Evolutionary conservation across 306 rosid species (phyloP), one percentile per base, ranked within the genome.

Genomic region (Rubus idaeus): DNA sequence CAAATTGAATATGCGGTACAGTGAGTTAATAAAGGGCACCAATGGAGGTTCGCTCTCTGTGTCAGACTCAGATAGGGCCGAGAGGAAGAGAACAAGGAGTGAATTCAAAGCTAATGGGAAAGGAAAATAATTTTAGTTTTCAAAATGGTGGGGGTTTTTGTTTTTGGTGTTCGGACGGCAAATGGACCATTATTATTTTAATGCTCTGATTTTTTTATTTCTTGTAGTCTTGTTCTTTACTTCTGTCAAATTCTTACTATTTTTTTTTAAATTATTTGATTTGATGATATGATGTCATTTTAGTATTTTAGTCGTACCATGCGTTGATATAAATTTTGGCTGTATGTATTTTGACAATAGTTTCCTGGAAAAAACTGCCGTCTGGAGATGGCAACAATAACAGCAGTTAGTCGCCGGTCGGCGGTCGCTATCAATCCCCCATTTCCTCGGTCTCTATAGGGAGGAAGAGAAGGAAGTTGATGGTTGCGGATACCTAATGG

Each of bases 151-250:
- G 49, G 37, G 71, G 17, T 8, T 14, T 37, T 73, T 55, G 18
- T 42, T 56, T 73, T 73, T 73, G 6, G 5, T 55, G 5, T 26
- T 21, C 77, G 77, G 77, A 60, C 77, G 77, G 77, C 77, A 58
- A 1, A 9, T 1, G 6, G 70, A 50, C 4, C 13, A 10, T 13
- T 2, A 2, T 56, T n/a, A 26, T 30, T 13, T 17, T 17, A 7
- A 13, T 37, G 16, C 16, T 35, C 16, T 37, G 5, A n/a, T 44
- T 5, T 39, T 52, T 52, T 41, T 73, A 6, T 0, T 5, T 18
- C 7, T 21, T n/a, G 39, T 72, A 37, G 53, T 14, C 30, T 74
- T 57, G 44, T 21, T 73, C 5, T 42, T 57, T 58, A 74, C 69
- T 74, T 74, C 4, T 44, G 77, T 73, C 77, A 57, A 73, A 73